These are phyloP conservation scores for Atkinsonella texensis DNA, from an alignment of 2,329 filamentous ascomycete genomes.

Conservation along the genomic window DNA sequence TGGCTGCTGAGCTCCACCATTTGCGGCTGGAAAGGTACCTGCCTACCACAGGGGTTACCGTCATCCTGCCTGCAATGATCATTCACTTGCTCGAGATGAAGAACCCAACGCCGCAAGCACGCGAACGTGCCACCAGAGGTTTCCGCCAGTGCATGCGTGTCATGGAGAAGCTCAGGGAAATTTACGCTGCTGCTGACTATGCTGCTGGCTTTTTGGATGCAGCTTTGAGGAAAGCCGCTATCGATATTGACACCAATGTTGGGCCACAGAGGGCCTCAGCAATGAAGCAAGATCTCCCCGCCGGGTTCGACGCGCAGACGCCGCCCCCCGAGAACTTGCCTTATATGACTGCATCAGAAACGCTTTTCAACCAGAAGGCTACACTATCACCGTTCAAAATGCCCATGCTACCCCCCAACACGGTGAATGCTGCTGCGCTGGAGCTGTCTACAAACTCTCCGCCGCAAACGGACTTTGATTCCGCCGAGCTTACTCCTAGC, in stretches of 20 bases:
- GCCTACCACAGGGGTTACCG: constrained; percentile 82
- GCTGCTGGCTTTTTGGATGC: constrained; percentile 92
- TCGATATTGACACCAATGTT: constrained; percentile 44
- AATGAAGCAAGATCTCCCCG: constrained; percentile 22
- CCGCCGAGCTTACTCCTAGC: constrained; percentile 31
- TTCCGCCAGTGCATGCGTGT: constrained; percentile 91
- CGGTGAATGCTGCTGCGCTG: constrained; percentile 24
- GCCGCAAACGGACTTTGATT: constrained; percentile 32
- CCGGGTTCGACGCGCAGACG: constrained; percentile 31
- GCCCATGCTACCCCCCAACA: constrained; percentile 26
- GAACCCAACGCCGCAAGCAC: constrained; percentile 58
- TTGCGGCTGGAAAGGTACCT: constrained; percentile 65
- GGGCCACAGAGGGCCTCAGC: constrained; percentile 21
- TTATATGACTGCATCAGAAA: constrained; percentile 30
- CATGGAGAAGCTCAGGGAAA: constrained; percentile 74
- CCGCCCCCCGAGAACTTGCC: constrained; percentile 41
- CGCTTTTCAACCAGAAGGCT: constrained; percentile 23
- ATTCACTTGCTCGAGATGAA: constrained; percentile 91
- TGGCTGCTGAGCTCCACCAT: constrained; percentile 64
- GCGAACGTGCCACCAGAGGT: constrained; percentile 61
- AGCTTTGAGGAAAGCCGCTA: constrained; percentile 75
- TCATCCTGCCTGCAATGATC: constrained; percentile 83
- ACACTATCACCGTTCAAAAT: constrained; percentile 15
- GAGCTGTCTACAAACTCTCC: constrained; percentile 27
- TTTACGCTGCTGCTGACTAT: constrained; percentile 90